Evolutionary conservation across 495 filamentous ascomycete species (phyloP), one percentile per base, ranked within the genome.

Genomic region (Apiosordaria backusii): DNA sequence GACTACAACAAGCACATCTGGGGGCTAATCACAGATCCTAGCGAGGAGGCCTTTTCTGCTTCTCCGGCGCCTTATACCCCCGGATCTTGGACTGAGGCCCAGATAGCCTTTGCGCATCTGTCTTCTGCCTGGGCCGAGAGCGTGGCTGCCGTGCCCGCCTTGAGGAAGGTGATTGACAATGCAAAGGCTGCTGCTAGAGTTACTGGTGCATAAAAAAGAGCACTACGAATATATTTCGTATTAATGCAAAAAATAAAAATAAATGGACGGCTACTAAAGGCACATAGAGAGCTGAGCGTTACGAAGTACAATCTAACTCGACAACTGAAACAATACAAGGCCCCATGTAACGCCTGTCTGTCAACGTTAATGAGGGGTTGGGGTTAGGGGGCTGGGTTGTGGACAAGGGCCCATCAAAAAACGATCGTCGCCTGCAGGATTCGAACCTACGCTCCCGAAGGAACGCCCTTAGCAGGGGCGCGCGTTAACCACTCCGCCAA

Each of bases 401-500:
- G 53, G 18, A 21, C 35, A 35, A 15, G 6, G 21, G 52, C 5
- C 6, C 21, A 4, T 2, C 24, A 22, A 54, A 67, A 63, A 63
- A 63, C 26, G 26, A 57, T 27, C 67, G 70, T 69, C 70, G 67
- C 63, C 65, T 70, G 67, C 53, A 72, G 70, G 70, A 70, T 72
- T 70, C 67, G 70, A 72, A 70, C 70, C 67, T 70, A 62, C 67
- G 70, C 70, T 69, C 65, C 67, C 67, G 70, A 72, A 57, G 67
- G 65, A 69, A 72, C 67, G 67, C 62, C 67, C 70, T 67, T 72
- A 69, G 67, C 70, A 71, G 67, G 67, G 62, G 61, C 64, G 67
- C 69, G 69, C 65, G 64, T 71, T 71, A 67, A 69, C 70, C 68
- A 70, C 68, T 67, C 68, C 61, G 68, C 68, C 68, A 67, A 67